phyloP scores from a whole-genome alignment of 2,329 filamentous ascomycete genomes.

The Pseudogymnoascus sp. region DNA sequence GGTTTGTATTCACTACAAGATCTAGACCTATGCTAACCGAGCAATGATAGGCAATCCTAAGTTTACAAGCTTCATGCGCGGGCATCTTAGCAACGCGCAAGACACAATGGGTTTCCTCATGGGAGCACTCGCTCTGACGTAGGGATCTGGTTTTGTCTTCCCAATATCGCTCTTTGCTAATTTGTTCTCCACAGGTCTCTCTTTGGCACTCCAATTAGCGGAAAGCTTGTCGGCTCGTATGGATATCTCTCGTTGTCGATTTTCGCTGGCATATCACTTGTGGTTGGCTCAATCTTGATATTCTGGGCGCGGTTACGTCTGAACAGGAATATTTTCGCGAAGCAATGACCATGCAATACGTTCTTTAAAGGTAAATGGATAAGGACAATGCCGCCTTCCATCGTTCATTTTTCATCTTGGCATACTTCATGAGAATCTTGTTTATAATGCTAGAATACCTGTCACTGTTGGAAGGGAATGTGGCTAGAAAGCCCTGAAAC shows the following conservation, averaged over 20 bases:
- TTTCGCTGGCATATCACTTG: conserved; percentile 20
- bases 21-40: neutral
- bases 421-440: neutral
- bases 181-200: conserved; percentile 14
- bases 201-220: conserved; percentile 22
- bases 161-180: neutral
- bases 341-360: neutral
- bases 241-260: conserved; percentile 21
- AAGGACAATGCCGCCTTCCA: neutral
- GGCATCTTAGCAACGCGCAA: conserved; percentile 16
- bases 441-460: neutral
- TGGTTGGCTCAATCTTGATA: conserved; percentile 19
- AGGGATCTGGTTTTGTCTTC: conserved; percentile 10
- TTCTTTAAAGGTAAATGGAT: no score
- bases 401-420: neutral
- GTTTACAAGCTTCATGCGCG: conserved; percentile 22
- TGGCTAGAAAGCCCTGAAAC: neutral
- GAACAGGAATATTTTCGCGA: conserved; percentile 15
- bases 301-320: conserved; percentile 16
- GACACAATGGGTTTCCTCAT: conserved; percentile 21
- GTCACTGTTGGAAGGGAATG: neutral
- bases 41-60: conserved; percentile 18
- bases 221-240: conserved; percentile 17
- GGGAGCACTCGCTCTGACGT: conserved; percentile 19
- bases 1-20: conserved; percentile 11